Percentiles rank a stretch among this genome's conserved stretches.
These are phyloP conservation scores for Cladosporium colombiae DNA, from an alignment of 2,329 filamentous ascomycete species.

Conservation along the genomic window DNA sequence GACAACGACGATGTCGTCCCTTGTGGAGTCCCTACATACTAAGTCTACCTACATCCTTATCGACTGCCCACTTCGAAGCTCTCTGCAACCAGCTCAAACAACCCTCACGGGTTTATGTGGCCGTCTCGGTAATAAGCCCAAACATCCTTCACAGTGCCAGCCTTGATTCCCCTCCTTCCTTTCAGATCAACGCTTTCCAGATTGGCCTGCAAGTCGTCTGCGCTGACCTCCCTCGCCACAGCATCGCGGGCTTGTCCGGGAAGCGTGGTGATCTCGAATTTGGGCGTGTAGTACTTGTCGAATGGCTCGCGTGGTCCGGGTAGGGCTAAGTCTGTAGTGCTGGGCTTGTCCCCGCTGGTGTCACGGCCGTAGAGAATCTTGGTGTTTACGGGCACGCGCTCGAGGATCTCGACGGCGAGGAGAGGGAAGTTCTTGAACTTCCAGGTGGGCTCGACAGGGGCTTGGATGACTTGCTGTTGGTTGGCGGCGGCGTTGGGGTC, in stretches of 20 bases:
- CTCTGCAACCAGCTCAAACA: neutral
- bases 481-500: slow-evolving; percentile 4
- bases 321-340: neutral
- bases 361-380: slow-evolving; percentile 24
- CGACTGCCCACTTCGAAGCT: neutral
- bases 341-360: neutral
- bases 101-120: no score
- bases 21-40: neutral
- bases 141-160: slow-evolving; percentile 12
- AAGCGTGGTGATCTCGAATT: neutral
- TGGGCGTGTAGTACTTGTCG: slow-evolving; percentile 16
- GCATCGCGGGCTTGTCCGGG: neutral
- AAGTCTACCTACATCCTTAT: neutral
- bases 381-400: slow-evolving; percentile 23
- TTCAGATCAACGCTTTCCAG: neutral
- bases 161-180: slow-evolving; percentile 13
- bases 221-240: slow-evolving; percentile 8
- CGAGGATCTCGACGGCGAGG: slow-evolving; percentile 25
- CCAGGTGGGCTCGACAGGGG: slow-evolving; percentile 7
- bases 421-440: slow-evolving; percentile 15
- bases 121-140: slow-evolving; percentile 10
- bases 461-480: slow-evolving; percentile 7
- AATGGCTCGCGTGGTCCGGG: slow-evolving; percentile 4
- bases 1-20: no score
- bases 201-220: neutral